Evolutionary conservation across 257 asterid genomes (phyloP), one percentile per base, ranked within the genome.

Genomic region (Solanum arcanum): DNA sequence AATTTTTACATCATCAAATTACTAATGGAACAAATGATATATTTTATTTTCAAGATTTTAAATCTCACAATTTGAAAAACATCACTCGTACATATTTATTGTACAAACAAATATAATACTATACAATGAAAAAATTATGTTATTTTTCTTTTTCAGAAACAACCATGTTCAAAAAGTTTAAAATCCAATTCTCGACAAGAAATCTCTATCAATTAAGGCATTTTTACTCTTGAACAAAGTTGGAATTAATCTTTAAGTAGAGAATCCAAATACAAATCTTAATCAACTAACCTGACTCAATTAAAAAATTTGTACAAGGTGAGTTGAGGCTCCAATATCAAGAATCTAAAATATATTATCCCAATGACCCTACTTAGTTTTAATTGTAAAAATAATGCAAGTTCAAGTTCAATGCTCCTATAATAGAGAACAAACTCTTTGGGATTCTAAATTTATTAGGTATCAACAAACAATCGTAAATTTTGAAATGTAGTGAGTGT

Each of bases 361-460:
- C 18, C 84, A 46, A 46, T 27, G 41, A 27, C 84, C 77, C 87
- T 88, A 69, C 88, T 78, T 29, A 86, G 9, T 82, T 84, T 86
- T 49, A 82, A 85, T 85, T 83, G 90, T 83, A 80, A 37, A 44
- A 77, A 46, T 46, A 78, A 27, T 78, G 64, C 41, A 78, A 88
- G 88, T 90, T 88, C 73, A 89, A 85, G 73, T 92, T 89, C 94
- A 92, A 87, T 90, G 92, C 88, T 90, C 49, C 83, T 87, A 46
- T 49, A 75, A 82, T 31, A 73, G 70, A 83, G 70, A 86, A 66
- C 83, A 74, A 88, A 21, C 62, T 86, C 80, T 83, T 86, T 86
- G 86, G 52, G 46, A 83, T 86, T 13, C 83, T 87, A 59, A 52
- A 44, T 46, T 68, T 85, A 85, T 77, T 77, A 42, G 85, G 84